phyloP scores from a whole-genome alignment of 2,329 filamentous ascomycete species.

The Beauveria brongniartii region DNA sequence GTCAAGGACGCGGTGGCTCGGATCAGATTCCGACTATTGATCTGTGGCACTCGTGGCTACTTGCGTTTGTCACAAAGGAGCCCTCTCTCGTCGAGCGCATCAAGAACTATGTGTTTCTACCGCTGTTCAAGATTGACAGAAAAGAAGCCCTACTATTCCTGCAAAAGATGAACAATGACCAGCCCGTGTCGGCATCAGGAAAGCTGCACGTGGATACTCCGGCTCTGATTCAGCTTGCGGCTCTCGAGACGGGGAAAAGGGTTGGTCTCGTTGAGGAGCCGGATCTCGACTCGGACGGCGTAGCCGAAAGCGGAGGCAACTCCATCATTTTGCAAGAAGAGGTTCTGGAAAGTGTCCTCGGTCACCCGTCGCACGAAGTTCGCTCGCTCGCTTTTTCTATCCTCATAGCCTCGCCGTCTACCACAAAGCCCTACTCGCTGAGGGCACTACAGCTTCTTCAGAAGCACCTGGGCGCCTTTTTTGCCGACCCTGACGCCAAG shows the following conservation, averaged over 20 bases:
- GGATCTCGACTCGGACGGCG: slow-evolving; percentile 20
- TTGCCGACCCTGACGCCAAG: slow-evolving; percentile 79
- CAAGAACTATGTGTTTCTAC: slow-evolving; percentile 56
- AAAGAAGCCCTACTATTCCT: slow-evolving; percentile 48
- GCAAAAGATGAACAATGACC: slow-evolving; percentile 44
- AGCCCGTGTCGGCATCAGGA: slow-evolving; percentile 36
- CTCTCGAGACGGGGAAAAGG: slow-evolving; percentile 65
- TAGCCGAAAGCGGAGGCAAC: slow-evolving; percentile 14
- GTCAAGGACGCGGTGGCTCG: slow-evolving; percentile 21
- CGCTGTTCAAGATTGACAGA: slow-evolving; percentile 53
- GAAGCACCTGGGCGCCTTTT: slow-evolving; percentile 59
- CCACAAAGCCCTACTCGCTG: slow-evolving; percentile 62
- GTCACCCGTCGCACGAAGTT: slow-evolving; percentile 53
- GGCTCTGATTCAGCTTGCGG: slow-evolving; percentile 54
- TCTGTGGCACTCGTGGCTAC: slow-evolving; percentile 50
- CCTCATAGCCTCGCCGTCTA: slow-evolving; percentile 65
- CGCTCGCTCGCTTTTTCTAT: slow-evolving; percentile 76
- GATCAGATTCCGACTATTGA: slow-evolving; percentile 26
- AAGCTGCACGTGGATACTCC: slow-evolving; percentile 41
- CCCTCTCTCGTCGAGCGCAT: slow-evolving; percentile 50
- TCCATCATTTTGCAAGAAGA: slow-evolving; percentile 30
- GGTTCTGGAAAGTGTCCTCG: slow-evolving; percentile 44
- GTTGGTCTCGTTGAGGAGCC: slow-evolving; percentile 61
- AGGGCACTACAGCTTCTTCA: slow-evolving; percentile 55
- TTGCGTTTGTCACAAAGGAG: slow-evolving; percentile 39